Base-by-base conservation (phyloP, 345 rosid genomes). In the Eucalyptus camaldulensis region DNA sequence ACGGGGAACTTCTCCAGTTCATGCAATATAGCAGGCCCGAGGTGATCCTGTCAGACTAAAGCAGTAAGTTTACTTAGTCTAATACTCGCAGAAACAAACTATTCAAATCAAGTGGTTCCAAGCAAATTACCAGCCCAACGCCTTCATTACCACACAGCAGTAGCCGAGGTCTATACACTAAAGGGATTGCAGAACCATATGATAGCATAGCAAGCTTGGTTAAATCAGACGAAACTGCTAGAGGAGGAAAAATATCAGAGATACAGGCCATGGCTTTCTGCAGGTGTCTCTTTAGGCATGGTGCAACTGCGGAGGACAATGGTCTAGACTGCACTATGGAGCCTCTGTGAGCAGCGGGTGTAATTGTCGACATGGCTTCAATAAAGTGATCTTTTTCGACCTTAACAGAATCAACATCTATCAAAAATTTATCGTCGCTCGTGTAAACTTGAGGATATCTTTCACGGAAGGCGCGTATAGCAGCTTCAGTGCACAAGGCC, bases 331-430 rank as follows among this genome's bases (percentile, higher is more conserved):
- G 99, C 89, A 98, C 99, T 92, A 95, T 91, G 88, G 99, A 93
- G 89, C 99, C 99, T 91, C 99, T 95, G 88, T 98, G 99, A 89
- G 99, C 99, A 93, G 99, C 99, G 88, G 99, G 99, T 86, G 98
- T 97, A 86, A 98, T 98, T 87, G 98, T 94, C 51, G 98, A 94
- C 99, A 97, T 98, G 88, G 99, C 98, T 92, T 97, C 99, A 62
- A 96, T 90, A 90, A 98, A 98, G 93, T 98, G 99, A 92, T 94
- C 90, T 92, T 96, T 97, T 93, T 94, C 96, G 89, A 98, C 99
- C 90, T 86, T 96, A 83, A 98, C 98, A 40, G 97, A 92, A 86
- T 96, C 98, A 88, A 98, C 99, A 95, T 97, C 99, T 88, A 98
- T 98, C 91, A 96, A 90, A 92, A 93, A 97, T 91, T 97, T 97